These are phyloP conservation scores for Mucor mucedo DNA, from an alignment of 371 early-diverging fungal genomes.

Conservation along the genomic window DNA sequence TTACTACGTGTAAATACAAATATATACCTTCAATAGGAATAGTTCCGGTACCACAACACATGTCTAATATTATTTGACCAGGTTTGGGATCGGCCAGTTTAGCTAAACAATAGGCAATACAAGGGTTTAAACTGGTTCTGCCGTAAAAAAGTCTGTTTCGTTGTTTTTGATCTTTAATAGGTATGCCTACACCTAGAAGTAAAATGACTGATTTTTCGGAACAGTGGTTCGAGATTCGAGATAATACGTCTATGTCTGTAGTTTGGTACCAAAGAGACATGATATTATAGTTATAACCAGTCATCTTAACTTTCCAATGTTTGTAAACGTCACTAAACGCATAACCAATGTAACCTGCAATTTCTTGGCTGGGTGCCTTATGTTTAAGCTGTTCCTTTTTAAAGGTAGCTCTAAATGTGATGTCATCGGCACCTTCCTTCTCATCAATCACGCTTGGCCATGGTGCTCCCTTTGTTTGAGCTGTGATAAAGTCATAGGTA, in stretches of 20 bases:
- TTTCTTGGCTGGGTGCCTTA: constrained; percentile 26
- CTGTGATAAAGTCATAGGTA: constrained; percentile 24
- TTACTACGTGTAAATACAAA: not conserved
- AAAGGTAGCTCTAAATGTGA: constrained; percentile 47
- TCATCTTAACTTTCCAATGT: constrained; percentile 48
- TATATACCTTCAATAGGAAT: constrained; percentile 40
- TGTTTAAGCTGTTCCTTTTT: constrained; percentile 40
- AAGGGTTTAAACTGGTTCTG: constrained; percentile 47
- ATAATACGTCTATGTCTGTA: not conserved
- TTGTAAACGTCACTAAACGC: constrained; percentile 31
- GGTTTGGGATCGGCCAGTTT: constrained; percentile 37
- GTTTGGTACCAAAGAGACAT: constrained; percentile 33
- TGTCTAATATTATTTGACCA: constrained; percentile 49
- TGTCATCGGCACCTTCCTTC: not conserved
- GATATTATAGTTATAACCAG: constrained; percentile 38
- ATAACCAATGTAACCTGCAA: constrained; percentile 41
- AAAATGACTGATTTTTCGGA: constrained; percentile 16
- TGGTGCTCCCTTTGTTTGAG: constrained; percentile 18
- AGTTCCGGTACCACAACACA: constrained; percentile 53
- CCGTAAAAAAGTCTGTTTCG: constrained; percentile 46
- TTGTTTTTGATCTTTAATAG: constrained; percentile 31
- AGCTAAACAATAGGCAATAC: constrained; percentile 49
- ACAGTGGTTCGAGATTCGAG: not conserved
- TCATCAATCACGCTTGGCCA: constrained; percentile 25
- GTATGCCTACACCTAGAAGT: constrained; percentile 34